These are phyloP conservation scores for Neonectria neomacrospora DNA, from an alignment of 2,329 filamentous ascomycete species.

Conservation along the genomic window DNA sequence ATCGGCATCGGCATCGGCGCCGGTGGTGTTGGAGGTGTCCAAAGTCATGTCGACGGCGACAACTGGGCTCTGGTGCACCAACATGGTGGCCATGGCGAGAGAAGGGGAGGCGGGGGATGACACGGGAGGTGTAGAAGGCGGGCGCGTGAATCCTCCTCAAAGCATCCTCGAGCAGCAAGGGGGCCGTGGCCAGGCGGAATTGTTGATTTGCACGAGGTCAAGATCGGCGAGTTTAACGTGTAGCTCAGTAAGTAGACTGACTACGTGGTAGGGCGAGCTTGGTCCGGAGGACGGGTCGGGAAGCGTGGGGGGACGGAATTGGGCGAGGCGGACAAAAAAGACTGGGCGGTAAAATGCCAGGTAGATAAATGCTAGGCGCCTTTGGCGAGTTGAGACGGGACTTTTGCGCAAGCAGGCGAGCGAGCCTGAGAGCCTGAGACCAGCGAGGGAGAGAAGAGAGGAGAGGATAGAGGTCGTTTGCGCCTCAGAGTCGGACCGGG, in stretches of 20 bases:
- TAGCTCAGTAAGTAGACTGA: not conserved
- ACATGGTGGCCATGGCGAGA: constrained; percentile 29
- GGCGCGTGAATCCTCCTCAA: constrained; percentile 25
- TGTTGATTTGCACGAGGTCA: constrained; percentile 13
- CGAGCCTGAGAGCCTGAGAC: not conserved
- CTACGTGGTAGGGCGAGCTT: constrained; percentile 9
- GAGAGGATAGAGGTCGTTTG: not conserved
- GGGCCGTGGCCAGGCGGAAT: constrained; percentile 19
- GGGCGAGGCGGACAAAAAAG: not conserved
- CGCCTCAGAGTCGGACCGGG: constrained; percentile 11
- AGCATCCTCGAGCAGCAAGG: constrained; percentile 36
- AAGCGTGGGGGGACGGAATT: constrained; percentile 17
- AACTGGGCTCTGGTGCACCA: constrained; percentile 34
- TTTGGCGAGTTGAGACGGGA: constrained; percentile 1
- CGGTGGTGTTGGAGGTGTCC: constrained; percentile 31
- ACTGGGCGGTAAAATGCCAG: not conserved
- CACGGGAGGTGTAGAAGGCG: constrained; percentile 24
- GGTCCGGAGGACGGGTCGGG: constrained; percentile 14
- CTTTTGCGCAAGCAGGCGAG: not conserved
- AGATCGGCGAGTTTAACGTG: constrained; percentile 1
- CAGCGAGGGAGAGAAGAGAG: not conserved
- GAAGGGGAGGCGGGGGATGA: constrained; percentile 10
- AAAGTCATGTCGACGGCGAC: constrained; percentile 36
- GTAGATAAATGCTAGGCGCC: not conserved
- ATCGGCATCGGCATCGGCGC: constrained; percentile 32